Evolutionary conservation across 768 basidiomycete genomes (phyloP), one percentile per base, ranked within the genome.

Genomic region (Suillus subluteus): DNA sequence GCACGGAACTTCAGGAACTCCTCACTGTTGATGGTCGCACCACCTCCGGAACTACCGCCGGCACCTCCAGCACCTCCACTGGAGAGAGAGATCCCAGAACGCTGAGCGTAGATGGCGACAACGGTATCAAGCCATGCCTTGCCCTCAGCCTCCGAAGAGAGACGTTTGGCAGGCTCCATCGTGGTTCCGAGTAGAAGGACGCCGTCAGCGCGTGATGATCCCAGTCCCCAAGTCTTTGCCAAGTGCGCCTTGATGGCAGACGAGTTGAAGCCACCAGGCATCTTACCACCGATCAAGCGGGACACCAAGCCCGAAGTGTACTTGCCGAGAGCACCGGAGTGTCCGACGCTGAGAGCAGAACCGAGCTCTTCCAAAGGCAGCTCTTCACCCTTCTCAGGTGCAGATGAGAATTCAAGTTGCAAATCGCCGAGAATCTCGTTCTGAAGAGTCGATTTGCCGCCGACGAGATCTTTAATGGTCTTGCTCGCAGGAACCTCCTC

Each of bases 351-450:
- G 41, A 99, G 82, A 18, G 94, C 90, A 37, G 95, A 86, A 50
- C 96, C 98, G 12, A 99, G 89, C 75, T 99, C 98, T 71, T 98
- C 96, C 61, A 99, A 87, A 43, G 98, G 91, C 50, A 99, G 86
- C 73, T 99, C 98, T 78, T 99, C 98, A 12, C 94, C 96, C 82
- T 99, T 99, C 82, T 99, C 98, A 0, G 98, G 98, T 1, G 97
- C 95, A 9, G 94, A 93, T 5, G 89, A 73, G 77, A 99, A 99
- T 77, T 99, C 98, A 72, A 94, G 88, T 74, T 98, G 96, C 46
- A 99, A 85, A 75, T 99, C 98, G 58, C 98, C 98, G 54, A 99
- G 82, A 68, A 99, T 98, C 78, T 99, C 98, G 77, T 99, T 99
- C 80, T 99, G 98, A 66, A 99, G 83, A 0, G 98, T 99, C 21